Evolutionary conservation across 352 stramenopile genomes (phyloP).

Genomic region (Thraustochytrium striatum): DNA sequence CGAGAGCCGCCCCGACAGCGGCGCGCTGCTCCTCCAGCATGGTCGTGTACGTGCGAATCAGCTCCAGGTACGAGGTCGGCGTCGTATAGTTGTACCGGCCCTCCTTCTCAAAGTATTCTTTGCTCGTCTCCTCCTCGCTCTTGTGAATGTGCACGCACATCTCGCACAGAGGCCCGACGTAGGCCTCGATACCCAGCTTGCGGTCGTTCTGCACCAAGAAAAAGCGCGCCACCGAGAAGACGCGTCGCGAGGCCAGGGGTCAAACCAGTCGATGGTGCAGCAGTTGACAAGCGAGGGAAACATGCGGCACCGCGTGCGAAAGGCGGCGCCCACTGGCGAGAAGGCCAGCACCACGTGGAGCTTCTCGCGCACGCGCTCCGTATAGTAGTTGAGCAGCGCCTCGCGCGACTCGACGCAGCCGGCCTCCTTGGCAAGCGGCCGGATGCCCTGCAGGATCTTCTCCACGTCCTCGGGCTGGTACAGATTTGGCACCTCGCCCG

Average conservation of each 20-base stretch:
- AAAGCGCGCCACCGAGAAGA: slow-evolving; percentile 79
- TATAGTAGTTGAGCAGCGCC: slow-evolving; percentile 59
- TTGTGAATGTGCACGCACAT: slow-evolving; percentile 89
- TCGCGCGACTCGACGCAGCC: slow-evolving; percentile 61
- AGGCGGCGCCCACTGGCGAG: slow-evolving; percentile 81
- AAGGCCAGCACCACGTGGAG: slow-evolving; percentile 87
- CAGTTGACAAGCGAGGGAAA: slow-evolving; percentile 89
- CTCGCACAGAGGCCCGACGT: slow-evolving; percentile 78
- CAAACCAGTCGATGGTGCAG: slow-evolving; percentile 92
- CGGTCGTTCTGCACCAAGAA: slow-evolving; percentile 77
- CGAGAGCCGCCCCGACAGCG: slow-evolving; percentile 71
- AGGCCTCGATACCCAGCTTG: slow-evolving; percentile 74
- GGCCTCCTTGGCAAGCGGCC: slow-evolving; percentile 67
- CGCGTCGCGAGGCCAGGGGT: slow-evolving; percentile 87
- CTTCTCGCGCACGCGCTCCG: slow-evolving; percentile 84
- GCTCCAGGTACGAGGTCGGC: slow-evolving; percentile 87
- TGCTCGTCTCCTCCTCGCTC: slow-evolving; percentile 74
- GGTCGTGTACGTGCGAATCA: slow-evolving; percentile 86
- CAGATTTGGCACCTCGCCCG: slow-evolving; percentile 84
- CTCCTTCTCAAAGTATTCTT: slow-evolving; percentile 73
- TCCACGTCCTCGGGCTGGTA: slow-evolving; percentile 83
- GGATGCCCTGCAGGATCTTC: slow-evolving; percentile 76
- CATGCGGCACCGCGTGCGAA: slow-evolving; percentile 84
- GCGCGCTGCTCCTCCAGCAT: slow-evolving; percentile 78
- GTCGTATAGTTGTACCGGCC: slow-evolving; percentile 87